Percentiles rank a stretch among this genome's conserved stretches.
Conservation (phyloP, 305 asterid species). For the Solanum chacoense region DNA sequence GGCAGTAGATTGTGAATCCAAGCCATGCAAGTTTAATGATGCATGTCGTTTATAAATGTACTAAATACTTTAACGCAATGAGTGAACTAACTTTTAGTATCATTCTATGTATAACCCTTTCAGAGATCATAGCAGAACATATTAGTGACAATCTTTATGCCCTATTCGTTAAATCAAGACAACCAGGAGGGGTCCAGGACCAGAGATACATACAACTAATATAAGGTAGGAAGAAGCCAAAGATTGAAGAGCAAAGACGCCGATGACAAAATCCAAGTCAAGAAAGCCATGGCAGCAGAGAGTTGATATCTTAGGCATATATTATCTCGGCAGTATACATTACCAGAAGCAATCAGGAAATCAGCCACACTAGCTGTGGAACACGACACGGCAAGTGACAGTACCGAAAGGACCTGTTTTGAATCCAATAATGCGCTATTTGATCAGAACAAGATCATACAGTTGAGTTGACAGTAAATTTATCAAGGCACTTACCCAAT, state of each 20-base stretch:
- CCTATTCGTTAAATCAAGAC: not conserved
- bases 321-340: constrained; percentile 26
- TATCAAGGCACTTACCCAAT: constrained; percentile 35
- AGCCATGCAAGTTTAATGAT: not conserved
- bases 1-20: not conserved
- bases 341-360: constrained; percentile 45
- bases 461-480: not conserved
- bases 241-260: constrained; percentile 70
- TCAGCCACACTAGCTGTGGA: constrained; percentile 71
- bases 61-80: not conserved
- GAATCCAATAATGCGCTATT: not conserved
- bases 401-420: constrained; percentile 58
- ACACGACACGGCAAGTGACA: constrained; percentile 72
- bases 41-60: not conserved
- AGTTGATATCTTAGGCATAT: constrained; percentile 60
- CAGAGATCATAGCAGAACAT: not conserved
- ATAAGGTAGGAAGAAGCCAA: constrained; percentile 49
- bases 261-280: constrained; percentile 63
- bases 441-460: not conserved
- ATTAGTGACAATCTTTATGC: not conserved
- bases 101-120: not conserved
- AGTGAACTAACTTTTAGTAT: not conserved
- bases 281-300: constrained; percentile 82
- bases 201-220: not conserved
- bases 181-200: not conserved